These are phyloP conservation scores for Trichoderma gamsii DNA, from an alignment of 495 filamentous ascomycete species.

Conservation along the genomic window DNA sequence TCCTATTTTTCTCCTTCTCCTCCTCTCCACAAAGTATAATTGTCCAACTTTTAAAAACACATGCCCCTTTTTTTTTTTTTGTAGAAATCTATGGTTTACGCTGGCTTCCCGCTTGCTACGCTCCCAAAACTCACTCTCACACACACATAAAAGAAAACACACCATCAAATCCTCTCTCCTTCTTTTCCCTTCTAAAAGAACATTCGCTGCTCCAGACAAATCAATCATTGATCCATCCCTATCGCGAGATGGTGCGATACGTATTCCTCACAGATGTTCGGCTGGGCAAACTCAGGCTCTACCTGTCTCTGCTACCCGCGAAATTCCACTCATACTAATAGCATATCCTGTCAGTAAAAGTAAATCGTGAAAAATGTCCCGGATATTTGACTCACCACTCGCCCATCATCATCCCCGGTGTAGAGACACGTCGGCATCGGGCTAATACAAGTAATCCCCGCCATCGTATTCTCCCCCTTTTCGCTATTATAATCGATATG, in stretches of 20 bases:
- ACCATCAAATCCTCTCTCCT: not conserved
- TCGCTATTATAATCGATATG: constrained; percentile 71
- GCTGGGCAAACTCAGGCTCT: constrained; percentile 16
- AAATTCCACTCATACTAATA: constrained; percentile 82
- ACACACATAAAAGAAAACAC: not conserved
- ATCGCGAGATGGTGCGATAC: not conserved
- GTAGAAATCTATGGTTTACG: not conserved
- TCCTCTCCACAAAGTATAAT: not conserved
- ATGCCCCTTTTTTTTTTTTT: not conserved
- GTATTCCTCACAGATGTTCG: not conserved
- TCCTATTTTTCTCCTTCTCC: not conserved
- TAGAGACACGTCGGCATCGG: constrained; percentile 81
- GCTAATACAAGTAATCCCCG: constrained; percentile 80
- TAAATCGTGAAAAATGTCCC: too few relatives aligned
- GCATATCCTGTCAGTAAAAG: constrained; percentile 20
- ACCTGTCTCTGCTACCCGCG: constrained; percentile 59
- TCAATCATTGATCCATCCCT: not conserved
- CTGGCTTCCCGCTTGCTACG: not conserved
- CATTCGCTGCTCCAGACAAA: not conserved
- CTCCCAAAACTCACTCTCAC: not conserved
- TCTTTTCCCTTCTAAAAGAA: not conserved
- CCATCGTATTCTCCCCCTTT: constrained; percentile 66
- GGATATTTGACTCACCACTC: constrained; percentile 51
- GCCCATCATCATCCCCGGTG: constrained; percentile 84
- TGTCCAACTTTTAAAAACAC: constrained; percentile 5